Evolutionary conservation across 176 grass and related monocot genomes (phyloP), one percentile per base, ranked within the genome.

Genomic region (Musa acuminata): DNA sequence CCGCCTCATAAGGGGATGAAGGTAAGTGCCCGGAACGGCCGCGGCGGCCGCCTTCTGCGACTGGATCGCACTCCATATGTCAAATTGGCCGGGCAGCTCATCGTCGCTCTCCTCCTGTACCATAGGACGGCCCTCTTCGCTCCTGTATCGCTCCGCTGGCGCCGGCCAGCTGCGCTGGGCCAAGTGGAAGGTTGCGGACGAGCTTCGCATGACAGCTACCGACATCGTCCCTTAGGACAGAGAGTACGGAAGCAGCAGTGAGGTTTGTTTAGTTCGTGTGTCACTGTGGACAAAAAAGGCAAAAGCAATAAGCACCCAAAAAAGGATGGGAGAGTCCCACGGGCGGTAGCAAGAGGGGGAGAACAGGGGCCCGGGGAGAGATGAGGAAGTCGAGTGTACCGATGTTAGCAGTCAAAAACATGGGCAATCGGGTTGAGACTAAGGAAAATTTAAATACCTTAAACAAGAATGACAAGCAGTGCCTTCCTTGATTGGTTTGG

Each of bases 41-140:
- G 22, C 59, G 0, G 24, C 16, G 9, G 62, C 11, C 21, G 29
- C 68, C 50, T 73, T 73, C 48, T 73, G 78, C 16, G 78, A 78
- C 77, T 94, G 88, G 75, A 99, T 91, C 64, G 81, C 75, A 55
- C 74, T 83, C 95, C 95, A 94, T 67, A 91, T 58, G 75, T 94
- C 90, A 66, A 76, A 57, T 84, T 80, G 88, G 54, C 51, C 78
- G 2, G 78, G 78, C 21, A 5, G 35, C n/a, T 82, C 80, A 13
- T 55, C 79, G 23, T 76, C 81, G 43, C 23, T 24, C 73, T 69
- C 85, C 64, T 29, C 64, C 23, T 70, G 71, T 55, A 23, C 55
- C 80, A 62, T 10, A 10, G 52, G 52, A 21, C 24, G 7, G 25
- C 57, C 72, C 13, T 27, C 72, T 0, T 35, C 23, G 20, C 5